Evolutionary conservation across 2,329 filamentous ascomycete genomes (phyloP), one percentile per base, ranked within the genome.

Genomic region (Paracoccidioides lutzii): DNA sequence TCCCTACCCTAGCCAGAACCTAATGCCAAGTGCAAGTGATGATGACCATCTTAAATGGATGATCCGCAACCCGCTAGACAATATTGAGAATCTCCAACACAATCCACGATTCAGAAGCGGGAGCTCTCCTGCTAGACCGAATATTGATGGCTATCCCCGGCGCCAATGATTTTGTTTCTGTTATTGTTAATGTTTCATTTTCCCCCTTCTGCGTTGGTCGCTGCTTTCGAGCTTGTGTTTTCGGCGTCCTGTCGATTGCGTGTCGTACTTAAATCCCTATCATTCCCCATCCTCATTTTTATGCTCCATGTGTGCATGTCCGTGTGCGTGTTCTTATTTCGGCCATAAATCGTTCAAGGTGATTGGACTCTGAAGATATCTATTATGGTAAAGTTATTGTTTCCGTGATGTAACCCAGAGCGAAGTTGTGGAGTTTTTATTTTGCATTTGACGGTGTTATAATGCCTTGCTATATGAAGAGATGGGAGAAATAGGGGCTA

Each of bases 51-150:
- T 48, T 38, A 45, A 52, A 43, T 42, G 14, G 28, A 37, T 55
- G 45, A 22, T 5, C 12, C 32, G 43, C 28, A 4, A 5, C 3
- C 40, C 38, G n/a, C n/a, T 43, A 3, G 52, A 35, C 28, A 55
- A 46, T 22, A 50, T 55, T 48, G 56, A 45, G 9, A 52, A 41
- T 48, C 5, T 32, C 30, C 45, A 30, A 4, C 5, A 42, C 5
- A 48, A 10, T 42, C 44, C 43, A 32, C 56, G 59, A 42, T 28
- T 35, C 5, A 54, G 59, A 43, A 59, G 59, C 41, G 58, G 56
- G 12, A 61, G 59, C 53, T 69, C 67, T 7, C 69, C 69, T 44
- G 35, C 64, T 8, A 58, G 58, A 3, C 62, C 65, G 8, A 57
- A 63, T 32, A 62, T 63, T 53, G 56, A 59, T 53, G 62, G 62